phyloP scores from a whole-genome alignment of 495 filamentous ascomycete species.

The Penicillium atrosanguineum region DNA sequence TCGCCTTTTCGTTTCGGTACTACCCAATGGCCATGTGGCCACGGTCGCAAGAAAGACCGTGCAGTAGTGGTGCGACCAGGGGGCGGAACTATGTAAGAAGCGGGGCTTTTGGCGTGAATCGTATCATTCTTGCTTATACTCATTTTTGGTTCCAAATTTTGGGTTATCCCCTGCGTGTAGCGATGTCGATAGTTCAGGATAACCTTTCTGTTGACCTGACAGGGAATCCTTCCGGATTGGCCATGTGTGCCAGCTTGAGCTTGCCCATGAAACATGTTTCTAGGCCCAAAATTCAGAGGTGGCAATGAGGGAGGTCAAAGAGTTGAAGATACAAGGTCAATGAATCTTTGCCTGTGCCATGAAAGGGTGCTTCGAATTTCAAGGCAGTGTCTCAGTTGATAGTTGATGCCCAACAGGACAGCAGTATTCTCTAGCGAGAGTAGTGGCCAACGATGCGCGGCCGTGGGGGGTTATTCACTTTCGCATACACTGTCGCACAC shows the following conservation, averaged over 20 bases:
- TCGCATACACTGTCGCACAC: no score
- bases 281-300: not conserved
- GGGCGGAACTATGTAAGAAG: not conserved
- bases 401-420: not conserved
- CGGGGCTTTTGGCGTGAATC: not conserved
- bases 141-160: conserved; percentile 4
- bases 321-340: not conserved
- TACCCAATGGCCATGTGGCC: no score
- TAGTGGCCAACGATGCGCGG: not conserved
- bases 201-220: not conserved
- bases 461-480: no score
- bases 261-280: not conserved
- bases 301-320: not conserved
- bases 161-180: not conserved
- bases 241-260: not conserved
- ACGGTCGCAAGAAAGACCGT: not conserved
- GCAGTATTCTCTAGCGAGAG: not conserved
- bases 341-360: not conserved
- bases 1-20: not conserved
- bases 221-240: not conserved
- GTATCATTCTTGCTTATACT: not conserved
- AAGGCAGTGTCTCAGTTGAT: not conserved
- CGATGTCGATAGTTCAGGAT: conserved; percentile 5
- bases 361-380: not conserved
- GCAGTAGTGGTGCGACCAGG: not conserved